Evolutionary conservation across 768 basidiomycete genomes (phyloP), one percentile per base, ranked within the genome.

Genomic region (Suillus subaureus): DNA sequence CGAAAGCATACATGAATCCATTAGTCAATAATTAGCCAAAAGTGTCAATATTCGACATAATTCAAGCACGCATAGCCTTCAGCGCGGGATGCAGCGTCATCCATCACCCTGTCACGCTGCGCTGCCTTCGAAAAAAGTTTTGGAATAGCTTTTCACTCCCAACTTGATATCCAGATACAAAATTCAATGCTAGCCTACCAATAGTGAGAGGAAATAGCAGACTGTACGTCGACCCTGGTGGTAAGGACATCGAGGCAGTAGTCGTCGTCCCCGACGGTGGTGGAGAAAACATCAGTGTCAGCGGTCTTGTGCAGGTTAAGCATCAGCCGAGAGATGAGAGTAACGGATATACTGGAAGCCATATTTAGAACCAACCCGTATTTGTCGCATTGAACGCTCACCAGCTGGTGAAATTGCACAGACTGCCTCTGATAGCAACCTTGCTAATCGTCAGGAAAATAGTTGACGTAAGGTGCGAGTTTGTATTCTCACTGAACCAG

Each of bases 401-500:
- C 52, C 52, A 54, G 28, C 16, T 54, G 2, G 52, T 54, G 8
- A 51, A 54, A 6, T 31, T 11, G 31, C 16, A 31, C 52, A 54
- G 52, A 31, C 52, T 31, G 28, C 52, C 28, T 18, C 52, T 54
- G 52, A 18, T 21, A 11, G 28, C 31, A 31, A 31, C 52, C 52
- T 54, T 31, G 28, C 9, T 9, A 31, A 54, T 33, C 4, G 9
- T 54, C 28, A 54, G 18, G 28, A 18, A n/a, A 31, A 54, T 54
- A 9, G 8, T 54, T 9, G 9, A 31, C 2, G 2, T 18, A 31
- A 8, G 9, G 18, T 15, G 28, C 28, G 16, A 33, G 18, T 51
- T 51, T 31, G 16, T 47, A 39, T 63, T 42, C 60, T 45, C 65
- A 52, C 67, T 21, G 65, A 66, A 33, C 40, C 16, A n/a, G 43